Base-by-base conservation (phyloP, 139 green algal genomes). In the Eudorina sp. region DNA sequence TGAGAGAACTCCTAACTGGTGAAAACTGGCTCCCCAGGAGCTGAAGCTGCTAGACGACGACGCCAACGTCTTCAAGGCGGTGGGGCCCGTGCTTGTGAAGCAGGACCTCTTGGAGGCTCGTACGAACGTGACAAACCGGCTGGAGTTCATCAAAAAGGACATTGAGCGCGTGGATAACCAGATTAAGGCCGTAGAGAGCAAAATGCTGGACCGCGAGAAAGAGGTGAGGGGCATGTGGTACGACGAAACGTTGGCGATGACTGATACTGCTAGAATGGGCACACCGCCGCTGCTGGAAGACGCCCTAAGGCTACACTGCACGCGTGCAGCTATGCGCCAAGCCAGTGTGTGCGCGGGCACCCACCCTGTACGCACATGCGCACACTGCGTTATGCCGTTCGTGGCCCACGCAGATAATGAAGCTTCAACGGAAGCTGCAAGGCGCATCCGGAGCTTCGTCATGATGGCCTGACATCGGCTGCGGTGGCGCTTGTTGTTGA, bases 91-190 rank as follows among this genome's bases (percentile, higher is more conserved):
- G 11, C 90, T 99, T 77, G 75, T 90, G 68, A 95, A 94, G 83
- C 96, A 98, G 86, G 97, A 99, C 79, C 85, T 95, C 18, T 72
- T 97, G 40, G 97, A 99, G 86, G 97, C 97, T 3, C 95, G 94
- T 69, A 89, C 96, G 6, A 99, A 99, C 88, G 96, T 99, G 40
- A 76, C 53, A 14, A 99, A 98, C 88, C 96, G 97, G n/a, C 87
- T 99, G 68, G 96, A 98, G 58, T 97, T 96, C 91, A 99, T 96
- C 45, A 92, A 90, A 40, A 90, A 78, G 16, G 93, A 96, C 51
- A 83, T 95, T 21, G 83, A 92, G 14, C 85, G 92, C 18, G 46
- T 94, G 41, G 88, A 92, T n/a, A 88, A 46, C n/a, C 90, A 93
- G 72, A 75, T 94, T 29, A 93, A 92, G 55, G 48, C 31, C 14